Base-by-base conservation (phyloP, 768 basidiomycete genomes). In the Tephrocybe sp. region DNA sequence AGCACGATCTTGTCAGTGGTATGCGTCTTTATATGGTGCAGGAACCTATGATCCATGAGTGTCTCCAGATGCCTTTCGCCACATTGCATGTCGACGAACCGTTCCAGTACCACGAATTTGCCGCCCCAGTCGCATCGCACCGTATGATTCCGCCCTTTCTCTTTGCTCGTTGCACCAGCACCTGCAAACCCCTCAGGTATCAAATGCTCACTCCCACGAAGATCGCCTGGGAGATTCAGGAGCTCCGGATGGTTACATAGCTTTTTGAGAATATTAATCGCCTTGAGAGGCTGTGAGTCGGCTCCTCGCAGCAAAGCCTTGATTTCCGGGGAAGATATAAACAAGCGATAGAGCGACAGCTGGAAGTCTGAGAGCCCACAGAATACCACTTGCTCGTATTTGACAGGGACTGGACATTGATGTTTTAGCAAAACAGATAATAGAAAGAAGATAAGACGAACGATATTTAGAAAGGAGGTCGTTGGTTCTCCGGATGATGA, bases 361-460 rank as follows among this genome's bases (percentile, higher is more conserved):
- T 98, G 94, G 59, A 97, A 85, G 14, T 86, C 76, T 2, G 91
- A 93, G 3, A 90, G 79, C 36, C 82, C 78, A 65, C 94, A 98
- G 69, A 97, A 98, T 0, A 98, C 94, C 54, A 98, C 90, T 53
- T 98, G 93, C 66, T 98, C 97, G 71, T 98, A 98, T 68, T 99
- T 99, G 71, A 99, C 93, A 8, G 97, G 97, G 24, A 99, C 96
- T 98, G 61, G 1, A 45, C 49, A 38, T 56, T 52, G 34, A 7
- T 36, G 15, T 14, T 39, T 51, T 10, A 33, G 38, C 10, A 3
- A n/a, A 37, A 17, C 40, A 12, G n/a, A 30, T 15, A 39, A 24
- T 15, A 32, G 11, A 17, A 48, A 23, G n/a, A 38, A 9, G 21
- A 45, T 14, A 17, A 10, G 14, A 82, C 92, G 58, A 55, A 95